phyloP scores from a whole-genome alignment of 2,329 filamentous ascomycete species.

The Colletotrichum sp. region DNA sequence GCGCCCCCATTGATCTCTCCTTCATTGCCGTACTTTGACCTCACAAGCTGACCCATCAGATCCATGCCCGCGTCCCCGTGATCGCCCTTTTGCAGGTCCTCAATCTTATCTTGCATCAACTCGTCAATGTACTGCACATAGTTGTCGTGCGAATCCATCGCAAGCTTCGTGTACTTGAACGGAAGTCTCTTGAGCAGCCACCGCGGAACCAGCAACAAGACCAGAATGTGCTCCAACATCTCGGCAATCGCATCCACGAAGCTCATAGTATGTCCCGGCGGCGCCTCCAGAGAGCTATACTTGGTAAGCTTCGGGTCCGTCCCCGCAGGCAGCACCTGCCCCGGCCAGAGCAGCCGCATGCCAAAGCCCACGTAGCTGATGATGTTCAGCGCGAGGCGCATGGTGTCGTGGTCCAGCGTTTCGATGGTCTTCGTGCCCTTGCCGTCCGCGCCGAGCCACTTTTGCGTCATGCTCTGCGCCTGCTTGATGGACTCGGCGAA shows the following conservation, averaged over 20 bases:
- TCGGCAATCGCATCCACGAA: conserved; percentile 68
- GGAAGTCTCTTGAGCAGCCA: conserved; percentile 59
- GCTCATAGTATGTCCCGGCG: conserved; percentile 64
- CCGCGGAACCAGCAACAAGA: conserved; percentile 63
- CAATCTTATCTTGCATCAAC: conserved; percentile 66
- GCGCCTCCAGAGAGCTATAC: conserved; percentile 50
- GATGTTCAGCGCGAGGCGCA: conserved; percentile 63
- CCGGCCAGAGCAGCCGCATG: conserved; percentile 64
- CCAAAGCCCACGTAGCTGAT: conserved; percentile 76
- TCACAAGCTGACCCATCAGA: conserved; percentile 56
- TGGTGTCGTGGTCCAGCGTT: conserved; percentile 67
- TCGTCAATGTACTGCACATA: conserved; percentile 74
- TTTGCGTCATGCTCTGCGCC: conserved; percentile 63
- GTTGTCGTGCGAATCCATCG: conserved; percentile 62
- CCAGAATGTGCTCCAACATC: conserved; percentile 67
- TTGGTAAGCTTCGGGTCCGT: conserved; percentile 51
- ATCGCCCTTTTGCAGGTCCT: conserved; percentile 39
- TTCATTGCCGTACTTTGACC: conserved; percentile 41
- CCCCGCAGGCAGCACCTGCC: conserved; percentile 54
- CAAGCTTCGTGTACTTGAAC: conserved; percentile 53
- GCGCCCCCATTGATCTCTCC: conserved; percentile 12
- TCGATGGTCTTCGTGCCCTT: conserved; percentile 47
- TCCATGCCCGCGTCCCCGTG: conserved; percentile 53
- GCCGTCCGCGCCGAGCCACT: conserved; percentile 56
- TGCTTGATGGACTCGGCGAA: conserved; percentile 67